A percentile compares a stretch with the other conserved stretches of the same genome.
phyloP scores from a whole-genome alignment of 2,329 filamentous ascomycete genomes.

The Cercospora berteroae region DNA sequence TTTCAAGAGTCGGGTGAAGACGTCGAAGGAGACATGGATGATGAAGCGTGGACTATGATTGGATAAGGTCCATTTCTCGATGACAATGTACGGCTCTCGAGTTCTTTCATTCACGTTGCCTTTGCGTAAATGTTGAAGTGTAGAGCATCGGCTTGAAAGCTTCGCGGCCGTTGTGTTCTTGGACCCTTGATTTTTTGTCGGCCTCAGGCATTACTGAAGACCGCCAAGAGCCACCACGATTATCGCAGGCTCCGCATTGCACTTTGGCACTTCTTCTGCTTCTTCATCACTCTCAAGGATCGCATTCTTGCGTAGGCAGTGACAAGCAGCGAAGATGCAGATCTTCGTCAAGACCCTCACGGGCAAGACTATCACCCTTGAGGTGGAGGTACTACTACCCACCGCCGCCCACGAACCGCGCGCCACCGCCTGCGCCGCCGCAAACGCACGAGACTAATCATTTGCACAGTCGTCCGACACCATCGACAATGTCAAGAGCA shows the following conservation, averaged over 20 bases:
- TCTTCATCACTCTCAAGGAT: conserved; percentile 13
- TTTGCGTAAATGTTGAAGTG: not conserved
- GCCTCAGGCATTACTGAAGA: not conserved
- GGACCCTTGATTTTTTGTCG: not conserved
- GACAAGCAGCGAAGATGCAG: conserved; percentile 59
- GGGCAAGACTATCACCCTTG: conserved; percentile 99
- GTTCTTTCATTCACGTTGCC: no score
- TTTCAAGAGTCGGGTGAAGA: not conserved
- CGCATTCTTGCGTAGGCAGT: conserved; percentile 11
- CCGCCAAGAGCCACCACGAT: conserved; percentile 4
- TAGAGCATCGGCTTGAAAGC: not conserved
- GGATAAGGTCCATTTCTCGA: not conserved
- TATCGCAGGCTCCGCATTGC: conserved; percentile 5
- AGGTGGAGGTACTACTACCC: conserved; percentile 67
- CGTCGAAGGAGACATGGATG: not conserved
- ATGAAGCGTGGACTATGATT: not conserved
- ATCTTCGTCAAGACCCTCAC: conserved; percentile 99
- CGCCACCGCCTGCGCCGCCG: not conserved
- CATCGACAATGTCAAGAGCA: conserved; percentile 99
- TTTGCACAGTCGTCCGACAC: conserved; percentile 74
- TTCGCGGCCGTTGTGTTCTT: not conserved
- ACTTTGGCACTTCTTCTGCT: conserved; percentile 3
- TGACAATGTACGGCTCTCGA: no score
- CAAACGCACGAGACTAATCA: conserved; percentile 3
- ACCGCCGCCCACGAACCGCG: conserved; percentile 33